These are phyloP conservation scores for Ramularia endophylla DNA, from an alignment of 2,329 filamentous ascomycete genomes.

Conservation along the genomic window DNA sequence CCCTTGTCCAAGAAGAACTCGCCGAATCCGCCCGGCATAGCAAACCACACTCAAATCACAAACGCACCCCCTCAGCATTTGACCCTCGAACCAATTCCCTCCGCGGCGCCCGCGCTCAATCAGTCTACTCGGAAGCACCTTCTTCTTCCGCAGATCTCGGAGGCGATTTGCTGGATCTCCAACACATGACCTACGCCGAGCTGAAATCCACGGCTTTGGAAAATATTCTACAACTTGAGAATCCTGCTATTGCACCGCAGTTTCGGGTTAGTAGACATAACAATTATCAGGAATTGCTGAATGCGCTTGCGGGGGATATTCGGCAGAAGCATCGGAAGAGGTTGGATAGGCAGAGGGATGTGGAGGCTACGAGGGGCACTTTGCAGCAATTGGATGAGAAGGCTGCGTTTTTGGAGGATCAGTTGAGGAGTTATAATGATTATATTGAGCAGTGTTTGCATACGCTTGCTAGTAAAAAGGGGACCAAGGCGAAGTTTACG, in stretches of 20 bases:
- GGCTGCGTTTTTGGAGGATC: conserved; percentile 85
- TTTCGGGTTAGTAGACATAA: conserved; percentile 83
- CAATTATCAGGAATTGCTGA: conserved; percentile 95
- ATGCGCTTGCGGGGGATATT: conserved; percentile 94
- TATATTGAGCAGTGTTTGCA: conserved; percentile 99
- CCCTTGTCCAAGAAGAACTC: conserved; percentile 77
- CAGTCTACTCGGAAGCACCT: conserved; percentile 37
- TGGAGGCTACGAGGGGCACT: conserved; percentile 76
- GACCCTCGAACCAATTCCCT: conserved; percentile 26
- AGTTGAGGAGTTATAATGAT: conserved; percentile 96
- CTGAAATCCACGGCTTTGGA: conserved; percentile 90
- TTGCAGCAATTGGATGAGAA: conserved; percentile 74
- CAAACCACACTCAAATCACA: conserved; percentile 28
- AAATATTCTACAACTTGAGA: conserved; percentile 86
- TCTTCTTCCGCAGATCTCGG: conserved; percentile 31
- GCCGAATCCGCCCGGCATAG: conserved; percentile 20
- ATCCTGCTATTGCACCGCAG: conserved; percentile 42
- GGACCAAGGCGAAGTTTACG: conserved; percentile 71
- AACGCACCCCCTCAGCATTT: conserved; percentile 23
- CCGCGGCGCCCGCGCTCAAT: conserved; percentile 25
- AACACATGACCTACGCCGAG: conserved; percentile 81
- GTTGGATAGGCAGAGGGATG: conserved; percentile 83
- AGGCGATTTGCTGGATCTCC: conserved; percentile 75
- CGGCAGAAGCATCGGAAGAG: conserved; percentile 91
- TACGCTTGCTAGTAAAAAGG: conserved; percentile 95